Percentiles rank a stretch among this genome's conserved stretches.
These are phyloP conservation scores for Calendula officinalis DNA, from an alignment of 129 eudicot species.

Conservation along the genomic window DNA sequence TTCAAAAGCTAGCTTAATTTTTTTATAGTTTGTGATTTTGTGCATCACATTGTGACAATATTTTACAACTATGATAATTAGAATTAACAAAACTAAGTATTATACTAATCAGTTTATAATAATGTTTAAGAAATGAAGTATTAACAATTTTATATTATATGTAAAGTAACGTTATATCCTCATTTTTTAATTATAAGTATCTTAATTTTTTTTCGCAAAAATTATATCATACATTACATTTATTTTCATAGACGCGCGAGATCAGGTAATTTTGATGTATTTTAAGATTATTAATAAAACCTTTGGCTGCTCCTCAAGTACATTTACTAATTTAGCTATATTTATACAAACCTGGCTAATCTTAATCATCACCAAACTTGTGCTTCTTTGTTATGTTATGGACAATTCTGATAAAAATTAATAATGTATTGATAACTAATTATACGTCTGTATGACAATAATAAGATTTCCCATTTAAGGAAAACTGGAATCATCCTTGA, in stretches of 20 bases:
- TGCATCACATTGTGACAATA: background rate
- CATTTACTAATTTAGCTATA: constrained; percentile 1
- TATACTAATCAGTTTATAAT: background rate
- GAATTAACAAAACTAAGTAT: background rate
- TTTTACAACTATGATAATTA: background rate
- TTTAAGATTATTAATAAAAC: background rate
- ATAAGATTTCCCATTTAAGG: background rate
- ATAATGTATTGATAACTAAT: background rate
- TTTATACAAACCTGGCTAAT: constrained; percentile 17
- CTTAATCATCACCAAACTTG: constrained; percentile 33
- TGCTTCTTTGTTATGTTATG: background rate
- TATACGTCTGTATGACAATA: background rate
- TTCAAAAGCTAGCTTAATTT: constrained; percentile 1
- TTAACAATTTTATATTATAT: no score
- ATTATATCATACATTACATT: no score
- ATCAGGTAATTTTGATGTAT: background rate
- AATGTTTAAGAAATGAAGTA: no score
- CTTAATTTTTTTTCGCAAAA: no score
- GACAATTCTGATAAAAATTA: background rate
- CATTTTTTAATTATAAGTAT: background rate
- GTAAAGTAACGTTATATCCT: background rate
- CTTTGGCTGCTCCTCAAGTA: background rate
- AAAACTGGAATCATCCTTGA: background rate
- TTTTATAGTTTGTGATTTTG: background rate
- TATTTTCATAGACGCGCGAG: no score